Evolutionary conservation across 345 rosid genomes (phyloP).

Genomic region (Rhodamnia rubescens): DNA sequence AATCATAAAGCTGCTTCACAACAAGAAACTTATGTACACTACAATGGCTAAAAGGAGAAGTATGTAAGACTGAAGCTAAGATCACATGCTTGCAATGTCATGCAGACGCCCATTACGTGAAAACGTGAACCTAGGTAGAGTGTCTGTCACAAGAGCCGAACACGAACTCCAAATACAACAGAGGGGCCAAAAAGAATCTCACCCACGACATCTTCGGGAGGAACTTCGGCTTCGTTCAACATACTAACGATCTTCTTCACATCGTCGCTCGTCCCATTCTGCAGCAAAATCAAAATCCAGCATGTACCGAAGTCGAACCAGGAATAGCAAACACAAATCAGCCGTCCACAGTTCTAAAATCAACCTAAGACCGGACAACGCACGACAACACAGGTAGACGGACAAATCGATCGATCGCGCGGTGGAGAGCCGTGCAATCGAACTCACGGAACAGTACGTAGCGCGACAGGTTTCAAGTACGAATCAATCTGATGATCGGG

Average conservation of each 20-base stretch:
- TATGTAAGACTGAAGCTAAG: background rate
- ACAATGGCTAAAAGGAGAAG: background rate
- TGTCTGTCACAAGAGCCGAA: background rate
- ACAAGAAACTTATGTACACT: background rate
- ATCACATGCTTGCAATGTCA: background rate
- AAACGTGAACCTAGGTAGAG: too few species aligned
- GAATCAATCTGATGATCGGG: too few species aligned
- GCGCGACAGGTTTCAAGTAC: background rate
- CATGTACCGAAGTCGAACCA: background rate
- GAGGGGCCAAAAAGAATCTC: background rate
- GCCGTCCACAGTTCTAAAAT: background rate
- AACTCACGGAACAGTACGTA: background rate
- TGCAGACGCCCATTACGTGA: background rate
- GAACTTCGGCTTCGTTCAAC: constrained; percentile 59
- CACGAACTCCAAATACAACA: background rate
- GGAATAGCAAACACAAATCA: background rate
- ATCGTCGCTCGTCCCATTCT: constrained; percentile 67
- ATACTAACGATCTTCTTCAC: constrained; percentile 53
- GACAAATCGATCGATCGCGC: background rate
- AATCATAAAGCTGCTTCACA: background rate
- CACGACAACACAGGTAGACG: background rate
- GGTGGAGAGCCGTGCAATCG: background rate
- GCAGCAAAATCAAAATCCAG: background rate
- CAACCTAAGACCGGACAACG: background rate
- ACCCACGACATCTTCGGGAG: constrained; percentile 58